Evolutionary conservation across 2,329 filamentous ascomycete species (phyloP), one percentile per base, ranked within the genome.

Genomic region (Alternaria solani): DNA sequence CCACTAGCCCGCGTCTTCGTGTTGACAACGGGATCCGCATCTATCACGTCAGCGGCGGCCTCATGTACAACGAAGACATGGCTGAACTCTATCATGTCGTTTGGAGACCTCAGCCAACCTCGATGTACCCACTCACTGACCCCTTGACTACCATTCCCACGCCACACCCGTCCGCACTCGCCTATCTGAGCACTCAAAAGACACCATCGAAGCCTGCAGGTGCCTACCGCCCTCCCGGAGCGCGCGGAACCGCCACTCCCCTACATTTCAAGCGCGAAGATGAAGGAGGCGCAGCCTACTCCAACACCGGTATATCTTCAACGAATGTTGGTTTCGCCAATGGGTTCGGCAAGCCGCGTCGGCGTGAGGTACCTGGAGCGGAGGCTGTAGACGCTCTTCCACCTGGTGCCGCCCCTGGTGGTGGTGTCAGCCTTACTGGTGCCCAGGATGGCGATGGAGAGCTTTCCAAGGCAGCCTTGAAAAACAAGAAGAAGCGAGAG

Each of bases 401-500:
- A 47, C 87, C 91, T n/a, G 88, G 90, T 65, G 89, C 91, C 44
- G 86, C 86, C 53, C 88, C 89, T 47, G 88, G 87, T 54, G 88
- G 88, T 23, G 88, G 87, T 43, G 87, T 89, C 42, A 87, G 86
- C 63, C 84, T 91, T 46, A 88, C 89, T 26, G 86, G 86, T 5
- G 88, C 90, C 14, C 86, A 82, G 65, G 79, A 89, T 80, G 82
- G 89, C 43, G 91, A 93, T 62, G 91, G 92, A 69, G 89, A 86
- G 69, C 78, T 95, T 63, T 94, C 91, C 64, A 96, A 95, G 82
- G 88, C 91, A 55, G 93, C 91, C 12, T 83, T 92, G 70, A 97
- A 97, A 86, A 97, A 97, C 82, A 98, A 98, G 88, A 98, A 98
- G 88, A 98, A 98, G 87, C 88, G 95, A 46, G 90, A 92, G 69